A percentile compares a stretch with the other conserved stretches of the same genome.
These are phyloP conservation scores for Cajanus cajan DNA, from an alignment of 306 rosid species.

Conservation along the genomic window DNA sequence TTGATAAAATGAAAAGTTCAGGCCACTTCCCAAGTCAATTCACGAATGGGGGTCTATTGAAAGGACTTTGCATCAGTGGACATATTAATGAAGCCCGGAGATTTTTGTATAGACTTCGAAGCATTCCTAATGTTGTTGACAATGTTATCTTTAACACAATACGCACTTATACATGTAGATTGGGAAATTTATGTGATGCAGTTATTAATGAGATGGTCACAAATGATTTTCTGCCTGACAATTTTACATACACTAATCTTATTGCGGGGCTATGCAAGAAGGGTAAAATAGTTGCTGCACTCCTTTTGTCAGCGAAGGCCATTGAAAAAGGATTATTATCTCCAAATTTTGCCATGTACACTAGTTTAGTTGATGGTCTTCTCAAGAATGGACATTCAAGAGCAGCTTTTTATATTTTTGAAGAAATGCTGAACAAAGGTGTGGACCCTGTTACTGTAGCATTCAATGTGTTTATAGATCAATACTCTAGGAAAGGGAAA, in stretches of 20 bases:
- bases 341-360: constrained; percentile 49
- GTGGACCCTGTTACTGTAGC: constrained; percentile 53
- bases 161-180: too few relatives aligned
- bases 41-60: too few relatives aligned
- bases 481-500: constrained; percentile 64
- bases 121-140: too few relatives aligned
- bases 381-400: constrained; percentile 67
- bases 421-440: constrained; percentile 65
- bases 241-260: constrained; percentile 55
- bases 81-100: too few relatives aligned
- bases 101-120: too few relatives aligned
- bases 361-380: constrained; percentile 63
- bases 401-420: constrained; percentile 57
- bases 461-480: constrained; percentile 56
- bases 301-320: constrained; percentile 46
- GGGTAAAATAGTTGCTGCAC: constrained; percentile 61
- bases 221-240: constrained; percentile 58
- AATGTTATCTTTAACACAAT: too few relatives aligned
- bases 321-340: constrained; percentile 48
- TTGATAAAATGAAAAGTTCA: too few relatives aligned
- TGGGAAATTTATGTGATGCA: too few relatives aligned
- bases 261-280: constrained; percentile 59
- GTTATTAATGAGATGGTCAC: too few relatives aligned
- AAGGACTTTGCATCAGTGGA: too few relatives aligned
- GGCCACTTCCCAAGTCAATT: too few relatives aligned